These are phyloP conservation scores for Lonicera japonica DNA, from an alignment of 129 eudicot species.

Conservation along the genomic window DNA sequence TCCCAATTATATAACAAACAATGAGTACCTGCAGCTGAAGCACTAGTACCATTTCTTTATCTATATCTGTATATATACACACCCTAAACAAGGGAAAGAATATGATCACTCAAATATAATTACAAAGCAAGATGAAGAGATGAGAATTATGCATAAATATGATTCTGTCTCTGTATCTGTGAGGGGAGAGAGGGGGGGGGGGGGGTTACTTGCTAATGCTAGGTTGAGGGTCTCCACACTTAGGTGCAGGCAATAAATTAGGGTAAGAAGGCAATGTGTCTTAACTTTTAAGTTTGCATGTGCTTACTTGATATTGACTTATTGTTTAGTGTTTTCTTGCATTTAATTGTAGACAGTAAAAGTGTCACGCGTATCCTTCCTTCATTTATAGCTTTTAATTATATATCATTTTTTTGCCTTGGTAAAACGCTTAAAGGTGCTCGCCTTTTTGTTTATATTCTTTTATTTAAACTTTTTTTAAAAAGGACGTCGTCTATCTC, in stretches of 20 bases:
- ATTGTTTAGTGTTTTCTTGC: neutral
- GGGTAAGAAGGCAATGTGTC: conserved; percentile 15
- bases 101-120: neutral
- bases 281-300: conserved; percentile 6
- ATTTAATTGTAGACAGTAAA: too few species aligned
- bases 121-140: neutral
- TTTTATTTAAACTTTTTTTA: too few species aligned
- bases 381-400: too few species aligned
- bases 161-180: neutral
- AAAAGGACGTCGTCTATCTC: too few species aligned
- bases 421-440: too few species aligned
- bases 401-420: too few species aligned
- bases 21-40: neutral
- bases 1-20: conserved; percentile 10
- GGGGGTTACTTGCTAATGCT: neutral
- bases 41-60: neutral
- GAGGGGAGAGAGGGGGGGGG: too few species aligned
- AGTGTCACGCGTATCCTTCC: too few species aligned
- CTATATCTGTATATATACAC: neutral
- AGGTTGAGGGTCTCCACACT: neutral
- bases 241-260: conserved; percentile 8
- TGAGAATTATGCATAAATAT: neutral
- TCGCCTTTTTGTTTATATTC: too few species aligned
- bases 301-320: neutral
- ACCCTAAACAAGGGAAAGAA: neutral